Percentiles rank a stretch among this genome's conserved stretches.
Evolutionary conservation across 169 alveolate genomes (phyloP).

Genomic region (Perkinsus marinus): DNA sequence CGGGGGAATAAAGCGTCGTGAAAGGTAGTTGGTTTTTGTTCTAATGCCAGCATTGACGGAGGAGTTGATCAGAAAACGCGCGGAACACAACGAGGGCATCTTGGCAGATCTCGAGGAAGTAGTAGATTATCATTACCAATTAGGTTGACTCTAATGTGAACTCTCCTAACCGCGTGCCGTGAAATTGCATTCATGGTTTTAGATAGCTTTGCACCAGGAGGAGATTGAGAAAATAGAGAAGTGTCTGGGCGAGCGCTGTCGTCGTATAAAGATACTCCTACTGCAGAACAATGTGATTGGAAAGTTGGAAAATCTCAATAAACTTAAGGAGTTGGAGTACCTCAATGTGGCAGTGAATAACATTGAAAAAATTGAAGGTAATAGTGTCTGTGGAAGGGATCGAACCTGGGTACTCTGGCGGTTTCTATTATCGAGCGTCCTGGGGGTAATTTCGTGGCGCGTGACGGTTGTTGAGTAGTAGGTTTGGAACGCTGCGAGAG

Average conservation of each 20-base stretch:
- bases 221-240: constrained; percentile 70
- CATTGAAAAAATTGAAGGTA: constrained; percentile 61
- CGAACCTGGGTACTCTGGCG: neutral
- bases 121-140: neutral
- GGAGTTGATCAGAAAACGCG: constrained; percentile 66
- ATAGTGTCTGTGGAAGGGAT: neutral
- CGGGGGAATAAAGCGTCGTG: neutral
- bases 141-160: neutral
- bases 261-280: constrained; percentile 69
- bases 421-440: constrained; percentile 31
- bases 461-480: neutral
- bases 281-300: constrained; percentile 74
- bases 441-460: neutral
- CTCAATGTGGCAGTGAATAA: constrained; percentile 75
- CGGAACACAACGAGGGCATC: constrained; percentile 83
- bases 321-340: constrained; percentile 74
- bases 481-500: neutral
- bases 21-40: neutral
- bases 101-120: constrained; percentile 72
- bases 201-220: constrained; percentile 59
- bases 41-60: constrained; percentile 17
- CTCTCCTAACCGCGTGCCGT: neutral
- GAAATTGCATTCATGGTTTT: neutral
- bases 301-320: constrained; percentile 65
- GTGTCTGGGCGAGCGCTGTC: constrained; percentile 62